phyloP scores from a whole-genome alignment of 2,329 filamentous ascomycete genomes.

The Trichoderma atrobrunneum region DNA sequence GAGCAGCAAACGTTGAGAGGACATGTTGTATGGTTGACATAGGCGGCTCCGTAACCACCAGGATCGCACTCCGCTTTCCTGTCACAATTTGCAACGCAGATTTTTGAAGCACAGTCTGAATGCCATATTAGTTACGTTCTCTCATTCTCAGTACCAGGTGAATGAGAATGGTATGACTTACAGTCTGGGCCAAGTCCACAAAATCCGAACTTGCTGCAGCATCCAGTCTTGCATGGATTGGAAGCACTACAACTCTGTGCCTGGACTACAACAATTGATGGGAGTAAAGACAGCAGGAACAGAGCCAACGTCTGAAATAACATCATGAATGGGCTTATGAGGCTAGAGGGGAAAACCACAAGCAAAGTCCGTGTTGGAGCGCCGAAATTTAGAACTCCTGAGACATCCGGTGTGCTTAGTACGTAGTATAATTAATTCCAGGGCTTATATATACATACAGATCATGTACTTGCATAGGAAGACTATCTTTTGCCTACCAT shows the following conservation, averaged over 20 bases:
- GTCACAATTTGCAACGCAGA: constrained; percentile 26
- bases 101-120: background rate
- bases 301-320: too few relatives aligned
- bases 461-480: too few relatives aligned
- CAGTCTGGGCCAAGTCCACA: constrained; percentile 16
- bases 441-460: too few relatives aligned
- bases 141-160: background rate
- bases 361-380: too few relatives aligned
- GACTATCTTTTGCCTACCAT: too few relatives aligned
- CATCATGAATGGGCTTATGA: too few relatives aligned
- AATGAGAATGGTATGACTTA: constrained; percentile 19
- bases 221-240: constrained; percentile 20
- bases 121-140: too few relatives aligned
- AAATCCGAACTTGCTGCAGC: constrained; percentile 21
- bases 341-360: too few relatives aligned
- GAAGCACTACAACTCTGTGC: constrained; percentile 9
- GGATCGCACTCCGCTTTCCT: constrained; percentile 32
- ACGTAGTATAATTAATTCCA: too few relatives aligned
- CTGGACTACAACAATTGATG: background rate
- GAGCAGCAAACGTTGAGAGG: constrained; percentile 41
- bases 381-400: too few relatives aligned
- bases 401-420: too few relatives aligned
- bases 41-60: constrained; percentile 32
- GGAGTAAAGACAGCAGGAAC: background rate
- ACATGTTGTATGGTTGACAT: constrained; percentile 28